Percentiles rank a stretch among this genome's conserved stretches.
Conservation (phyloP, 805 yeast genomes). For the Metschnikowia colocasiae region DNA sequence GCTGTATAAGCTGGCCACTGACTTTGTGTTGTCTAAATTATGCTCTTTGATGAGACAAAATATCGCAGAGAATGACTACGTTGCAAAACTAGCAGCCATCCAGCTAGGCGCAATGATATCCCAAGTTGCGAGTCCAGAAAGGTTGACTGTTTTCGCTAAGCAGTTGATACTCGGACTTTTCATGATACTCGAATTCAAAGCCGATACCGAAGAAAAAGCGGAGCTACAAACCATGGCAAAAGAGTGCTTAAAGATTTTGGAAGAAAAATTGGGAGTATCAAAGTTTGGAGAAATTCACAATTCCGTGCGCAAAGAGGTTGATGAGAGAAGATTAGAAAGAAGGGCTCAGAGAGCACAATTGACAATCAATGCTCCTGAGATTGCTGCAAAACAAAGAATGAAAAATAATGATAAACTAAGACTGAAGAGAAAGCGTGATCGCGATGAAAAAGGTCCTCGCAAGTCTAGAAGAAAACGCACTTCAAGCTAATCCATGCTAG, state of each 20-base stretch:
- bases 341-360: conserved; percentile 69
- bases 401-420: conserved; percentile 71
- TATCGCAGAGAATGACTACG: conserved; percentile 48
- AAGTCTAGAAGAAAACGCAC: conserved; percentile 54
- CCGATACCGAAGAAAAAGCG: conserved; percentile 43
- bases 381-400: conserved; percentile 73
- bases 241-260: conserved; percentile 68
- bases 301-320: conserved; percentile 58
- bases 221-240: conserved; percentile 52
- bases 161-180: conserved; percentile 54
- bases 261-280: conserved; percentile 66
- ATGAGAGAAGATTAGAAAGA: conserved; percentile 68
- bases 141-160: conserved; percentile 42
- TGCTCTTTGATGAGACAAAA: conserved; percentile 63
- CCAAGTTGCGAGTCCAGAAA: conserved; percentile 45
- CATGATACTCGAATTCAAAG: conserved; percentile 46
- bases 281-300: conserved; percentile 61
- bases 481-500: neutral
- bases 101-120: conserved; percentile 65
- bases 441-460: conserved; percentile 74
- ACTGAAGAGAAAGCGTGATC: conserved; percentile 71
- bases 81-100: conserved; percentile 64
- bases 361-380: conserved; percentile 74
- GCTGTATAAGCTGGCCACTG: conserved; percentile 39
- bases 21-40: conserved; percentile 61